A percentile compares a stretch with the other conserved stretches of the same genome.
Conservation (phyloP, 2,329 filamentous ascomycete genomes). For the Fusarium robinianum region DNA sequence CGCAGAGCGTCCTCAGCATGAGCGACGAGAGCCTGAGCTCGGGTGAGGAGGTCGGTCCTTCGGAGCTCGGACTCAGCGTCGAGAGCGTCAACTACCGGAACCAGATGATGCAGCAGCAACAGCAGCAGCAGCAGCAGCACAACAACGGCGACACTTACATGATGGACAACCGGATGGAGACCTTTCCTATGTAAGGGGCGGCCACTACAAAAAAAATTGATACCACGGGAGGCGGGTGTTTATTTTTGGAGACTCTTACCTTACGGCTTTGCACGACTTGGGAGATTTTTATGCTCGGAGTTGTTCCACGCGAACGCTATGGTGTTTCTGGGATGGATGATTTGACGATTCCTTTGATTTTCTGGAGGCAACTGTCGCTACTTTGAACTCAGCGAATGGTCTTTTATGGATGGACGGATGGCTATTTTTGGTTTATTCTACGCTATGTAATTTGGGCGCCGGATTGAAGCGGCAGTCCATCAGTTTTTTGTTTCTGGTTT, state of each 20-base stretch:
- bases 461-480: slow-evolving; percentile 2
- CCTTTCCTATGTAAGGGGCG: slow-evolving; percentile 31
- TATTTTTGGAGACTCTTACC: slow-evolving; percentile 9
- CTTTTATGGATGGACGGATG: slow-evolving; percentile 19
- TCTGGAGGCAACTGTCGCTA: slow-evolving; percentile 17
- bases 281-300: slow-evolving; percentile 17
- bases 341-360: slow-evolving; percentile 17
- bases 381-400: no score
- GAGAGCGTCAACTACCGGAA: slow-evolving; percentile 42
- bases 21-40: slow-evolving; percentile 64
- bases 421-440: slow-evolving; percentile 6
- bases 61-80: slow-evolving; percentile 52
- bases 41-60: slow-evolving; percentile 54
- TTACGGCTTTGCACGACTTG: slow-evolving; percentile 10
- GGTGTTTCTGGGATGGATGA: slow-evolving; percentile 10
- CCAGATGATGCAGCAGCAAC: slow-evolving; percentile 31
- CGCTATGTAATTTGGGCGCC: slow-evolving; percentile 13
- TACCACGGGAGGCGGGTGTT: slow-evolving; percentile 24
- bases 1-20: slow-evolving; percentile 59
- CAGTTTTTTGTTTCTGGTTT: slow-evolving; percentile 7
- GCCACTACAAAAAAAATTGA: slow-evolving; percentile 20
- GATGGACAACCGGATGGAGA: slow-evolving; percentile 32
- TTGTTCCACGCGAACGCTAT: slow-evolving; percentile 14
- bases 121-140: slow-evolving; percentile 8
- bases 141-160: slow-evolving; percentile 31